phyloP scores from a whole-genome alignment of 257 asterid genomes.

The Penstemon davidsonii region DNA sequence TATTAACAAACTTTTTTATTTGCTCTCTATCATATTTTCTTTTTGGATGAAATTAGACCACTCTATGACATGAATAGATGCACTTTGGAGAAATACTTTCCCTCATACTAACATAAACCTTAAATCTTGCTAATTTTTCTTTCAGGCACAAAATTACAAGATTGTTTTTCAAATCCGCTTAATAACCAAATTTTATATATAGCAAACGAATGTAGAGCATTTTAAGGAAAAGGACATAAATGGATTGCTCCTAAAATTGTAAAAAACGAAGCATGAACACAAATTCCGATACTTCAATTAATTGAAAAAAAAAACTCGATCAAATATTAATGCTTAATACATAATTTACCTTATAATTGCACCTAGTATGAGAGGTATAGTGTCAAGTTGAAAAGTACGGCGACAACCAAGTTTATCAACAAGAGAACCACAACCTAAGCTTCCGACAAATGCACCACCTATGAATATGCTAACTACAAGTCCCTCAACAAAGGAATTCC shows the following conservation, averaged over 20 bases:
- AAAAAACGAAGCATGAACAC: background rate
- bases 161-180: background rate
- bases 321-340: background rate
- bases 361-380: constrained; percentile 81
- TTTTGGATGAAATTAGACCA: constrained; percentile 6
- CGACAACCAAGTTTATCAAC: constrained; percentile 82
- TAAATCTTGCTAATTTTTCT: constrained; percentile 5
- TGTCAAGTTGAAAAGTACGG: constrained; percentile 70
- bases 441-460: constrained; percentile 85
- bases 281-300: background rate
- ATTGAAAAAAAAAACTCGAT: background rate
- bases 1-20: background rate
- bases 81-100: background rate
- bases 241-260: background rate
- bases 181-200: background rate
- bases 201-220: background rate
- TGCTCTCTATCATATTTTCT: constrained; percentile 2
- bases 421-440: constrained; percentile 66
- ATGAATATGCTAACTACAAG: constrained; percentile 89
- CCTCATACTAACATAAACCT: background rate
- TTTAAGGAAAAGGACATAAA: background rate
- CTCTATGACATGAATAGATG: background rate
- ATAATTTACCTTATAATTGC: constrained; percentile 61
- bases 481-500: constrained; percentile 77
- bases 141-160: background rate